Percentiles rank a stretch among this genome's conserved stretches.
Evolutionary conservation across 1,284 basidiomycete species (phyloP).

Genomic region (Rhodotorula sp.): DNA sequence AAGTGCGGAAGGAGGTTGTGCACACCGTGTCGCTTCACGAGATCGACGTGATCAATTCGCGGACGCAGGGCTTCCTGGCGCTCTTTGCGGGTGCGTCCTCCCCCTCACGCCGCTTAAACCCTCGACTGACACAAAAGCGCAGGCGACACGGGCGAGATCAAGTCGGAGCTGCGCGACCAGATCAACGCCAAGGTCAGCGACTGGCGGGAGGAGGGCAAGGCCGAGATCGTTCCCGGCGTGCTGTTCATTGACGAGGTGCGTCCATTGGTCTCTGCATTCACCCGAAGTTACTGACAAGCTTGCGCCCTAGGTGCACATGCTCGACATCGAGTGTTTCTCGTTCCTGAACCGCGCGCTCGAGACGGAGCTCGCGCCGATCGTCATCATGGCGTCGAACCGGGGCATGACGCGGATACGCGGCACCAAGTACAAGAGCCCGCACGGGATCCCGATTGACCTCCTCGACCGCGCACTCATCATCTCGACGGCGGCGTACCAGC

Average conservation of each 20-base stretch:
- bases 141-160: constrained; percentile 98
- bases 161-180: constrained; percentile 92
- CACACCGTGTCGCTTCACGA: constrained; percentile 98
- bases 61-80: constrained; percentile 80
- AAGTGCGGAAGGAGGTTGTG: constrained; percentile 93
- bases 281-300: constrained; percentile 50
- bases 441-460: constrained; percentile 91
- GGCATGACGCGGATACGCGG: constrained; percentile 94
- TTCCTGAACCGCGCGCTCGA: constrained; percentile 96
- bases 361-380: constrained; percentile 87
- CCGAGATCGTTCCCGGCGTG: constrained; percentile 95
- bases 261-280: not conserved
- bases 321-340: constrained; percentile 99
- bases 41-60: constrained; percentile 98
- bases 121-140: constrained; percentile 59
- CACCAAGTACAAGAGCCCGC: constrained; percentile 89
- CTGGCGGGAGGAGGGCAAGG: constrained; percentile 98
- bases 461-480: constrained; percentile 95
- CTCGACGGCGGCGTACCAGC: constrained; percentile 83
- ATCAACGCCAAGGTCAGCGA: constrained; percentile 96
- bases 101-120: not conserved
- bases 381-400: constrained; percentile 97
- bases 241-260: constrained; percentile 42
- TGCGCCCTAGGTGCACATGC: constrained; percentile 99
- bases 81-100: constrained; percentile 63